Conservation (phyloP, 2,329 filamentous ascomycete species). For the Trichoderma sp. region DNA sequence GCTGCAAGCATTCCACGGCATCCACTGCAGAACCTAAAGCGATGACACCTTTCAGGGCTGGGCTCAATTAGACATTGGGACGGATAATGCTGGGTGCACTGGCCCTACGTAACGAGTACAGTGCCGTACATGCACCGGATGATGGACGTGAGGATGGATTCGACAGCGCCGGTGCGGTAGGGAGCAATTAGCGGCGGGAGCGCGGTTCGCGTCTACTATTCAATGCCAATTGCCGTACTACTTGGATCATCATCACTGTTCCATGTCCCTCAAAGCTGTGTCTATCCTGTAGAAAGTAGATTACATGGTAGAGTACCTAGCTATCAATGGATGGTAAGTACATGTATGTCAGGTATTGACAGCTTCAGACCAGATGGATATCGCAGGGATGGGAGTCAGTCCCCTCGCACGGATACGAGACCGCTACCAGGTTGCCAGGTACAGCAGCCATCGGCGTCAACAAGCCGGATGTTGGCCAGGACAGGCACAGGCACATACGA, state of each 20-base stretch:
- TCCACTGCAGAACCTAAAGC: neutral
- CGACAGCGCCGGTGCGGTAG: neutral
- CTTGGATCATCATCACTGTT: neutral
- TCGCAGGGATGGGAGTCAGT: neutral
- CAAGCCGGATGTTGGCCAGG: neutral
- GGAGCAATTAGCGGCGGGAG: neutral
- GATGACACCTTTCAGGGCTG: neutral
- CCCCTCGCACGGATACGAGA: constrained; percentile 10
- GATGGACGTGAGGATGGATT: neutral
- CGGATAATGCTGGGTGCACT: neutral
- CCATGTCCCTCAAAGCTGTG: neutral
- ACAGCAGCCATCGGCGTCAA: neutral
- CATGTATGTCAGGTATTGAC: neutral
- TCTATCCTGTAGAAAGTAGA: neutral
- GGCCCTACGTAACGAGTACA: neutral
- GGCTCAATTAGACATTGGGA: neutral
- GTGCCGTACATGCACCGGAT: neutral
- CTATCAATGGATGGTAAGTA: neutral
- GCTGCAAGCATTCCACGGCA: neutral
- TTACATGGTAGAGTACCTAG: neutral
- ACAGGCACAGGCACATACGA: neutral
- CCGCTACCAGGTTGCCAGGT: neutral
- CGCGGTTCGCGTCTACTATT: neutral
- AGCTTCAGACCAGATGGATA: neutral
- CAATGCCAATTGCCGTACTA: neutral